Evolutionary conservation across 345 rosid genomes (phyloP), one percentile per base, ranked within the genome.

Genomic region (Dipteronia dyeriana): DNA sequence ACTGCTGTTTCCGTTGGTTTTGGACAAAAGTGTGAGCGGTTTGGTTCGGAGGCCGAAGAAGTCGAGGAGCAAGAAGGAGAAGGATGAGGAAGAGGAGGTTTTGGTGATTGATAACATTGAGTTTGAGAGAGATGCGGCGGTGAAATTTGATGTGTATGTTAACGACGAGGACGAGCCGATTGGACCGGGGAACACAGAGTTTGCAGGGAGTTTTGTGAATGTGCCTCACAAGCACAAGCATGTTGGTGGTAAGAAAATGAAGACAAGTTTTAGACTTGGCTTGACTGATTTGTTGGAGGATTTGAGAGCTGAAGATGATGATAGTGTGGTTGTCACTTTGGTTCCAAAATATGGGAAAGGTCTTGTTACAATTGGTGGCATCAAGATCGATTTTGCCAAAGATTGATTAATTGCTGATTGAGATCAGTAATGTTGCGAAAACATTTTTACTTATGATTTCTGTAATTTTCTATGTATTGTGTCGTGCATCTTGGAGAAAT

Each of bases 131-230:
- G 80, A 84, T 3, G 22, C 57, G 9, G 0, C 9, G 3, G 77
- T 90, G 82, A 90, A 90, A 69, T 90, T 90, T 60, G 87, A 90
- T 67, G 87, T 88, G 59, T 87, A 80, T 66, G 41, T 90, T 22
- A 90, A 90, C 11, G 90, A 86, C 29, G 89, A 84, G 61, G 86
- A 84, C 10, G 88, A 77, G 23, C 45, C 8, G 1, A 77, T 74
- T 22, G 76, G 83, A 1, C 91, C 91, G 0, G 80, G 57, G 14
- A 79, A 87, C 20, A 79, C 85, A 0, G 92, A 87, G 85, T 90
- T 84, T 47, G 92, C 92, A 0, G 94, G 94, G 23, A 87, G 91
- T 67, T 90, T 86, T 57, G 88, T 84, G 81, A 88, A 82, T 43
- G 85, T 90, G 59, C 90, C 90, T 0, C 93, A 86, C 31, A 84